A percentile compares a stretch with the other conserved stretches of the same genome.
phyloP scores from a whole-genome alignment of 1,284 basidiomycete species.

The Veloporphyrellus conicus region DNA sequence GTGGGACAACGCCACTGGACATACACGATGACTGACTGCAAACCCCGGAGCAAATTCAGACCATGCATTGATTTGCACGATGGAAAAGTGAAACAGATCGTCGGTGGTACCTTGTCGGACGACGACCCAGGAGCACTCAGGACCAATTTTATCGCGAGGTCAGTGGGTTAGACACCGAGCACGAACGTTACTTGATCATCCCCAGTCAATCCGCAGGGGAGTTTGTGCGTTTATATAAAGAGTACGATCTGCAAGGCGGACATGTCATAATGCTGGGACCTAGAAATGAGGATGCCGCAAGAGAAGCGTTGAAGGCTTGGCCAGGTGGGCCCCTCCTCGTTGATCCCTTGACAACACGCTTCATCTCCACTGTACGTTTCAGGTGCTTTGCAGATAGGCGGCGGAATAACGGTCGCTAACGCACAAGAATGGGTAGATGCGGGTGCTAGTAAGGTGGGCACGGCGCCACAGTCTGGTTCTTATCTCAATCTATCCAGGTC shows the following conservation, averaged over 20 bases:
- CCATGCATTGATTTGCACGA: constrained; percentile 98
- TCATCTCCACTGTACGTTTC: constrained; percentile 10
- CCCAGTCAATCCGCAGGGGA: constrained; percentile 74
- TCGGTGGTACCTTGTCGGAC: constrained; percentile 87
- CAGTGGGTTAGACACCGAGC: constrained; percentile 29
- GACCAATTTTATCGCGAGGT: constrained; percentile 94
- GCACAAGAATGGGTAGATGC: constrained; percentile 81
- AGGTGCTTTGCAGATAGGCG: constrained; percentile 87
- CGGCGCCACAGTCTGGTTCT: not conserved
- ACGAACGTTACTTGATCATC: constrained; percentile 6
- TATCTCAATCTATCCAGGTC: constrained; percentile 50
- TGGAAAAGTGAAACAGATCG: constrained; percentile 96
- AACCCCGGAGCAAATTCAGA: constrained; percentile 54
- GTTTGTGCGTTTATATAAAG: constrained; percentile 78
- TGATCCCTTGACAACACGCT: not conserved
- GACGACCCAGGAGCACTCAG: constrained; percentile 58
- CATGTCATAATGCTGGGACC: constrained; percentile 97
- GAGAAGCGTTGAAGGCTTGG: constrained; percentile 81
- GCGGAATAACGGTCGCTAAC: constrained; percentile 84
- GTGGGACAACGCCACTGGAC: not conserved
- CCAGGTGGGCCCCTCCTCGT: constrained; percentile 45
- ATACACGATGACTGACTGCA: constrained; percentile 16
- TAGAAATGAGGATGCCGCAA: constrained; percentile 84
- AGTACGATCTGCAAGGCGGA: constrained; percentile 72
- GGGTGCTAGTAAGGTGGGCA: constrained; percentile 84